Evolutionary conservation across 208 protist species (phyloP).

Genomic region (Trichomonas vaginalis): DNA sequence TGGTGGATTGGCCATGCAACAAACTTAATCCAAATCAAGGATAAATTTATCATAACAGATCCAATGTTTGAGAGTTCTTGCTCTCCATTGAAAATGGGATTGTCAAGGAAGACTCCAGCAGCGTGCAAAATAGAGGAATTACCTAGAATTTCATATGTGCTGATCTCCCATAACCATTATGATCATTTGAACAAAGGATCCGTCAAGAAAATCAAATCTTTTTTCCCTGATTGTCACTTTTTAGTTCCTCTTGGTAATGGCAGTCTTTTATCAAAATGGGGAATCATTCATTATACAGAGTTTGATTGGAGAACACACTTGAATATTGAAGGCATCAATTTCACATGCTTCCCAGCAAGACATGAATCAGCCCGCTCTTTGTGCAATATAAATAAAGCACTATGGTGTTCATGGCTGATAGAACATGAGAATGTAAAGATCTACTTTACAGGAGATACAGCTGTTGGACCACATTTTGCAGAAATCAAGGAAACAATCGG

Average conservation of each 20-base stretch:
- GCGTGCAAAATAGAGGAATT: background rate
- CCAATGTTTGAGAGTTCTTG: background rate
- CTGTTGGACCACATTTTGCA: background rate
- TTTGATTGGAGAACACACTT: background rate
- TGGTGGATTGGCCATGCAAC: background rate
- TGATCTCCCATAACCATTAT: background rate
- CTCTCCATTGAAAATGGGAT: background rate
- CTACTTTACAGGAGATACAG: background rate
- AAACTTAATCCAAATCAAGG: background rate
- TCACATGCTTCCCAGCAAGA: background rate
- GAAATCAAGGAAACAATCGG: background rate
- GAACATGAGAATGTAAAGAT: background rate
- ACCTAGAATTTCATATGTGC: background rate
- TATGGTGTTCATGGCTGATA: background rate
- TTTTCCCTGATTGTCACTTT: background rate
- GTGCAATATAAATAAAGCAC: background rate
- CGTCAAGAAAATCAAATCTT: background rate
- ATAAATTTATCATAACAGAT: constrained; percentile 4
- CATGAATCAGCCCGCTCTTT: background rate
- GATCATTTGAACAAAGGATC: background rate
- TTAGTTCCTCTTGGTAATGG: background rate
- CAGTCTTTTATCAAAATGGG: background rate
- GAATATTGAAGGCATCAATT: background rate
- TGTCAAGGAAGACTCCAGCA: background rate
- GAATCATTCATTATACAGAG: background rate